phyloP scores from a whole-genome alignment of 176 grass and related monocot species.

The Oropetium thomaeum region DNA sequence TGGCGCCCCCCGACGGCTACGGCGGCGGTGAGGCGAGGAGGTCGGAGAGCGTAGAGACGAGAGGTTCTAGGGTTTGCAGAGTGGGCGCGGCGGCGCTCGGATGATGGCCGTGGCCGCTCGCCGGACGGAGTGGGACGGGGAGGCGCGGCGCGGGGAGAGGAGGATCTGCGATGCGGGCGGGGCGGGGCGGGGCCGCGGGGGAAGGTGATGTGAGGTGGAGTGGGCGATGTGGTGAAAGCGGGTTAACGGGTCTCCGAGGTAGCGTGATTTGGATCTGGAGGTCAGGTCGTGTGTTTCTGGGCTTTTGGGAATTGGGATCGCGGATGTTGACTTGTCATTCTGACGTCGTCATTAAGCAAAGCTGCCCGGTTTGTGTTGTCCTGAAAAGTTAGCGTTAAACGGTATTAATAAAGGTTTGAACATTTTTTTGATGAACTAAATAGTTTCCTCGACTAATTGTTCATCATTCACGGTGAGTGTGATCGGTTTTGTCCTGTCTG shows the following conservation, averaged over 20 bases:
- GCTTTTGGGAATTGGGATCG: slow-evolving; percentile 19
- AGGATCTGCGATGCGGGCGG: slow-evolving; percentile 25
- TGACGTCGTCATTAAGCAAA: slow-evolving; percentile 16
- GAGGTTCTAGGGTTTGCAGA: not conserved
- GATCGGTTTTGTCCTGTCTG: no score
- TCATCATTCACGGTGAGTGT: no score
- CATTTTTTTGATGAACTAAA: not conserved
- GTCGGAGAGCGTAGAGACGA: not conserved
- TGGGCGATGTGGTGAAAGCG: not conserved
- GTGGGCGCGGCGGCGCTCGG: not conserved
- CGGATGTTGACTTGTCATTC: slow-evolving; percentile 31
- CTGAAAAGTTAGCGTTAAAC: not conserved
- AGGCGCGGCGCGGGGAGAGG: slow-evolving; percentile 10
- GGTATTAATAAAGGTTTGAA: not conserved
- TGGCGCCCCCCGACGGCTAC: slow-evolving; percentile 20
- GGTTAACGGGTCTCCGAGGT: slow-evolving; percentile 21
- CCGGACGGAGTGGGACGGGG: slow-evolving; percentile 1
- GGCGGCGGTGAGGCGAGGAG: not conserved
- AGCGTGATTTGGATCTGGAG: slow-evolving; percentile 36
- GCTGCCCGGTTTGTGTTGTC: not conserved
- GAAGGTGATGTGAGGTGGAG: not conserved
- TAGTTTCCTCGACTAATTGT: no score
- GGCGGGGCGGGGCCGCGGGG: not conserved
- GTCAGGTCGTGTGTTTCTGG: slow-evolving; percentile 5
- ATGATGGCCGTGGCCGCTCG: slow-evolving; percentile 23